Percentiles rank a stretch among this genome's conserved stretches.
Evolutionary conservation across 345 rosid genomes (phyloP).

Genomic region (Aethionema arabicum): DNA sequence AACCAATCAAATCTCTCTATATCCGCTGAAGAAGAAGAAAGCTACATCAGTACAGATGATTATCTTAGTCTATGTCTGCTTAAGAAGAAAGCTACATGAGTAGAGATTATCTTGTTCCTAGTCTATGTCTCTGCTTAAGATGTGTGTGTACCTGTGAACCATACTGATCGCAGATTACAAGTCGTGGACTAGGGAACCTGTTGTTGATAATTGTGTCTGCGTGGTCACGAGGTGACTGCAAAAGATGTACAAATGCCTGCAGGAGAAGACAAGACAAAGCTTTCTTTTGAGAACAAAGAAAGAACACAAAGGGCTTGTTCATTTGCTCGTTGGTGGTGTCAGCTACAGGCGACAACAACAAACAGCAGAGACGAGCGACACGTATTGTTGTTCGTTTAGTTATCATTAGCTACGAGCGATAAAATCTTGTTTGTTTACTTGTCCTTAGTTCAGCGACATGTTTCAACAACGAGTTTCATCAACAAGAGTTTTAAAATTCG

Average conservation of each 20-base stretch:
- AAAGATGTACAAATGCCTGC: constrained; percentile 78
- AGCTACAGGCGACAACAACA: too few relatives aligned
- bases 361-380: too few relatives aligned
- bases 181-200: constrained; percentile 92
- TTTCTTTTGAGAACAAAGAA: too few relatives aligned
- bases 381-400: too few relatives aligned
- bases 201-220: constrained; percentile 65
- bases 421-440: too few relatives aligned
- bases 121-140: neutral
- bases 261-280: constrained; percentile 11
- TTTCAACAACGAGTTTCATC: too few relatives aligned
- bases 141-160: constrained; percentile 78
- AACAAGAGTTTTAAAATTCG: too few relatives aligned
- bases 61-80: neutral
- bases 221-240: constrained; percentile 70
- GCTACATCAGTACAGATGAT: neutral
- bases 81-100: neutral
- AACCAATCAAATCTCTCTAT: constrained; percentile 1
- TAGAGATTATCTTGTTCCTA: neutral
- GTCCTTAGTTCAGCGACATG: too few relatives aligned
- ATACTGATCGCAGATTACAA: constrained; percentile 91
- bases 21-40: neutral
- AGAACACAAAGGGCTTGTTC: too few relatives aligned
- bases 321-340: too few relatives aligned
- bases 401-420: too few relatives aligned